These are phyloP conservation scores for Cyclotella atomus DNA, from an alignment of 108 stramenopile genomes.

Conservation along the genomic window DNA sequence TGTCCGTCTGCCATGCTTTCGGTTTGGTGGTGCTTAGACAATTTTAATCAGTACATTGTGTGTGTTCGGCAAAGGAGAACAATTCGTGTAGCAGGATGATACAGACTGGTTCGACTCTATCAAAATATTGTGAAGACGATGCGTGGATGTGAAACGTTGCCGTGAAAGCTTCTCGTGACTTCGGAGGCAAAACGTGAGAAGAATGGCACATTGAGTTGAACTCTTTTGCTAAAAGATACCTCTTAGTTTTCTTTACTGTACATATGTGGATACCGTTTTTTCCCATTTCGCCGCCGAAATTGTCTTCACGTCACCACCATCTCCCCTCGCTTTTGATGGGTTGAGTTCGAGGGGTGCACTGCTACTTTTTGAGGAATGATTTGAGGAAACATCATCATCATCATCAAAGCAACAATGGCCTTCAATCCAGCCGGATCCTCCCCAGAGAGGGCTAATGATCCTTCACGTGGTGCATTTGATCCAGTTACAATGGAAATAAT, in stretches of 20 bases:
- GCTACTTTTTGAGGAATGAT: too few relatives aligned
- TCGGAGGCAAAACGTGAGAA: too few relatives aligned
- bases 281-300: neutral
- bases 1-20: neutral
- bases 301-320: neutral
- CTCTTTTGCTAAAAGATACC: neutral
- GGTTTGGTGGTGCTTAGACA: neutral
- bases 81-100: too few relatives aligned
- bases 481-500: slow-evolving; percentile 3
- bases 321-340: neutral
- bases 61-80: too few relatives aligned
- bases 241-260: neutral
- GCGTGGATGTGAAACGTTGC: too few relatives aligned
- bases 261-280: neutral
- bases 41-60: neutral
- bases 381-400: too few relatives aligned
- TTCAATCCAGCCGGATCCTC: neutral
- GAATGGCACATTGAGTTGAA: too few relatives aligned
- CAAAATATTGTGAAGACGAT: too few relatives aligned
- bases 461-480: neutral
- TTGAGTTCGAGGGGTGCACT: too few relatives aligned
- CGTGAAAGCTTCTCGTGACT: too few relatives aligned
- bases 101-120: too few relatives aligned
- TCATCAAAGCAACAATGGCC: neutral
- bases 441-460: too few relatives aligned